phyloP scores from a whole-genome alignment of 208 protist genomes.

The Trypanosoma vivax region DNA sequence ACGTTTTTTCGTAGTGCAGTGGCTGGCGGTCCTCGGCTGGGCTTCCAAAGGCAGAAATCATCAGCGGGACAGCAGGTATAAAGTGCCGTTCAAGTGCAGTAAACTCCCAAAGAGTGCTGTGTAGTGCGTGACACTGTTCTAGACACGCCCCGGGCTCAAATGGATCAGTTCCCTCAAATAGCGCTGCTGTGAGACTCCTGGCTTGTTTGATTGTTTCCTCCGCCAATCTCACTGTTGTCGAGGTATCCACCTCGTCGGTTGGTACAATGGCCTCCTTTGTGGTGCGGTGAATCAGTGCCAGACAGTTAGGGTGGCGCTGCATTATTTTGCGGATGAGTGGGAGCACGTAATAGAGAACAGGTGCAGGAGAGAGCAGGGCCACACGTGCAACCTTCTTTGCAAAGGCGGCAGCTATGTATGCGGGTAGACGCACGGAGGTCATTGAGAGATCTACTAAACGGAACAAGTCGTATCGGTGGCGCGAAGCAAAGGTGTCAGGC shows the following conservation, averaged over 20 bases:
- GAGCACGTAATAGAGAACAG: conserved; percentile 81
- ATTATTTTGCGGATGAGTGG: conserved; percentile 82
- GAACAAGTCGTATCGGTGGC: conserved; percentile 84
- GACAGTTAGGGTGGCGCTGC: conserved; percentile 81
- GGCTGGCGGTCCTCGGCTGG: conserved; percentile 78
- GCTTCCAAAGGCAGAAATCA: conserved; percentile 76
- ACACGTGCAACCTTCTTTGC: conserved; percentile 70
- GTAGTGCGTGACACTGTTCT: conserved; percentile 46
- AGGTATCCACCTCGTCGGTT: conserved; percentile 9
- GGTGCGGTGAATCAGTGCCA: conserved; percentile 83
- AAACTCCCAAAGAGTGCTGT: conserved; percentile 87
- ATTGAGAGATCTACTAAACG: conserved; percentile 77
- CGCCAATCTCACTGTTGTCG: neutral
- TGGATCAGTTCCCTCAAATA: conserved; percentile 79
- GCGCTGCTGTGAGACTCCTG: conserved; percentile 35
- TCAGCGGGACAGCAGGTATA: conserved; percentile 73
- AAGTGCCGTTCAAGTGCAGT: conserved; percentile 83
- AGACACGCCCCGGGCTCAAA: conserved; percentile 37
- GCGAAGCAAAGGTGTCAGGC: conserved; percentile 71
- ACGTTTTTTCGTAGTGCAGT: conserved; percentile 80
- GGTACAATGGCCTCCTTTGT: conserved; percentile 50
- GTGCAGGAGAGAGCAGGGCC: conserved; percentile 53
- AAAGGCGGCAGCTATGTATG: conserved; percentile 80
- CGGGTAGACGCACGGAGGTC: conserved; percentile 69
- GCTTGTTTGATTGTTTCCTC: conserved; percentile 27